phyloP scores from a whole-genome alignment of 139 green algal genomes.

The Coccomyxa sp. region DNA sequence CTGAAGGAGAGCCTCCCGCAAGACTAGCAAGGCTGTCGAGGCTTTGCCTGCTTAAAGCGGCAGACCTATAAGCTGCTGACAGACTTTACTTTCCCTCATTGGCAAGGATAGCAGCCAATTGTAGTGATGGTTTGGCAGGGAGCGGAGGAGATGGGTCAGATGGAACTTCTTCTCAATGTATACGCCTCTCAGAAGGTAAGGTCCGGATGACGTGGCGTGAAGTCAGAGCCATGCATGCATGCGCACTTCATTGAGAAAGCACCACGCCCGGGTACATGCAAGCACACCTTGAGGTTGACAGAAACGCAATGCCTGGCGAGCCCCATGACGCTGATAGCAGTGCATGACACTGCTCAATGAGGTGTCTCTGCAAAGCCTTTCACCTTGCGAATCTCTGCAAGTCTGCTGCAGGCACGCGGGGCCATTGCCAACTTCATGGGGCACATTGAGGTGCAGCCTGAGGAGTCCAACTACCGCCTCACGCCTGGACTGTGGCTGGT shows the following conservation, averaged over 20 bases:
- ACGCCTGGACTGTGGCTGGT: conserved; percentile 78
- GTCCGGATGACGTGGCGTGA: too few relatives aligned
- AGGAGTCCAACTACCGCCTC: conserved; percentile 42
- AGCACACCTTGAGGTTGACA: too few relatives aligned
- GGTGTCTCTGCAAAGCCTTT: too few relatives aligned
- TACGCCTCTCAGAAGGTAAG: conserved; percentile 61
- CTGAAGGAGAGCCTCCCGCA: neutral
- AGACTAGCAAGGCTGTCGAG: neutral
- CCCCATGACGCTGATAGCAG: too few relatives aligned
- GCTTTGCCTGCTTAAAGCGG: neutral
- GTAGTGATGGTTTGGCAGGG: conserved; percentile 25
- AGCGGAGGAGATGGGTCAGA: conserved; percentile 67
- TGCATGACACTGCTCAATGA: too few relatives aligned
- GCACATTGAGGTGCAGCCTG: conserved; percentile 55
- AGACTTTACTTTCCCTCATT: neutral
- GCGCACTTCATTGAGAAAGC: too few relatives aligned
- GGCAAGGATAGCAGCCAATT: neutral
- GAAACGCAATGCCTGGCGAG: too few relatives aligned
- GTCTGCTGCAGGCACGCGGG: conserved; percentile 38
- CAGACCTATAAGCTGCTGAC: neutral
- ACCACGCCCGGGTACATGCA: too few relatives aligned
- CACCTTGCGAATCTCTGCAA: too few relatives aligned
- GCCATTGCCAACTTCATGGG: conserved; percentile 73
- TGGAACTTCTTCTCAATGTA: conserved; percentile 83
- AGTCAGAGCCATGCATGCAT: too few relatives aligned